phyloP scores from a whole-genome alignment of 805 yeast species.

The Wickerhamiella azymoides region DNA sequence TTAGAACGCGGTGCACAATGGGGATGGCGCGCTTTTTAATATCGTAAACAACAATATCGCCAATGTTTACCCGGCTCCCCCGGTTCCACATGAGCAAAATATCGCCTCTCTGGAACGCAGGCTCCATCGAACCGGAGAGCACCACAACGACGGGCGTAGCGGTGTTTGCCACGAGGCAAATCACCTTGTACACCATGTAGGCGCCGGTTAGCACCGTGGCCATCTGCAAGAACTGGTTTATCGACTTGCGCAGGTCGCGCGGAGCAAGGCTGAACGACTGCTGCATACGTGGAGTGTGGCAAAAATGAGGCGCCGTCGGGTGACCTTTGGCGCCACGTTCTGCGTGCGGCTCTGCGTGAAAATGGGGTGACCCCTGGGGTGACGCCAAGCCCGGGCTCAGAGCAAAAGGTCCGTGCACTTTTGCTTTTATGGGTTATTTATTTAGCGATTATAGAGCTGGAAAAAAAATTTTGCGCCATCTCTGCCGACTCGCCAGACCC shows the following conservation, averaged over 20 bases:
- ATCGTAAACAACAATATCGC: constrained; percentile 90
- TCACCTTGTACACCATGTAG: constrained; percentile 79
- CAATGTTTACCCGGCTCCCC: constrained; percentile 50
- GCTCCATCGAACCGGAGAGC: constrained; percentile 97
- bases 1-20: constrained; percentile 88
- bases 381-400: too few species aligned
- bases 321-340: too few species aligned
- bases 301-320: too few species aligned
- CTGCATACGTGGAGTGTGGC: not conserved
- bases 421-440: too few species aligned
- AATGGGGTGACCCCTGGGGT: too few species aligned
- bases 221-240: constrained; percentile 50
- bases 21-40: constrained; percentile 69
- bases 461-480: too few species aligned
- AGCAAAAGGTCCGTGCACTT: too few species aligned
- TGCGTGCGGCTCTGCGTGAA: too few species aligned
- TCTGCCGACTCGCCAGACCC: too few species aligned
- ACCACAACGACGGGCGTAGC: constrained; percentile 94
- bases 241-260: constrained; percentile 15
- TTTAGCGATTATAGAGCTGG: too few species aligned
- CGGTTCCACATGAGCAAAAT: constrained; percentile 85
- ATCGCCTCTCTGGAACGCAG: constrained; percentile 98
- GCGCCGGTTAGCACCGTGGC: constrained; percentile 78
- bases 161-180: constrained; percentile 63
- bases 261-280: constrained; percentile 10